Conservation (phyloP, 441 rosid species). For the Raphanus hybrid region DNA sequence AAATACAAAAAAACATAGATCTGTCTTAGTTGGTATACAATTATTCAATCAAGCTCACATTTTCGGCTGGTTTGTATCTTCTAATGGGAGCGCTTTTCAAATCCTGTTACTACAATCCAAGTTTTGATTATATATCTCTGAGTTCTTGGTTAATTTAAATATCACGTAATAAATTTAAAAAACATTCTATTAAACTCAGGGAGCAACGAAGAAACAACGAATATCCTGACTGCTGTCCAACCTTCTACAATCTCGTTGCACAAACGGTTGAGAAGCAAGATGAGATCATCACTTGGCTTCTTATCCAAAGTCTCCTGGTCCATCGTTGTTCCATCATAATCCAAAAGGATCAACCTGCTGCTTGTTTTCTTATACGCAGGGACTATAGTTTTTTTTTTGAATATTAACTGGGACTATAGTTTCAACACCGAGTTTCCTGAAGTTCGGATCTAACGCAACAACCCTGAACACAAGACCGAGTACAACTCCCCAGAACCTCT, state of each 20-base stretch:
- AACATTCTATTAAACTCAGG: no score
- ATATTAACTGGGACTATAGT: slow-evolving; percentile 34
- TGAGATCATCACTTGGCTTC: slow-evolving; percentile 56
- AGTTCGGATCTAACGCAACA: slow-evolving; percentile 75
- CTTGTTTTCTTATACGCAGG: slow-evolving; percentile 59
- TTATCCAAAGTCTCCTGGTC: slow-evolving; percentile 58
- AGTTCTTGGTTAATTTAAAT: no score
- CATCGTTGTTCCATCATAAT: slow-evolving; percentile 82
- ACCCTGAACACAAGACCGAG: slow-evolving; percentile 73
- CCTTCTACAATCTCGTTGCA: slow-evolving; percentile 28
- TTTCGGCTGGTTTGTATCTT: no score
- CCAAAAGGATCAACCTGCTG: slow-evolving; percentile 68
- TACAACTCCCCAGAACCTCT: slow-evolving; percentile 79
- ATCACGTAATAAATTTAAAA: no score
- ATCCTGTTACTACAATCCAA: no score
- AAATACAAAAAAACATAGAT: no score
- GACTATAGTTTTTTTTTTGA: slow-evolving; percentile 7
- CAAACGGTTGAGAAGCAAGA: slow-evolving; percentile 57
- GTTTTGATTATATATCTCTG: no score
- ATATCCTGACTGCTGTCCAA: no score
- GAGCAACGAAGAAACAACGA: no score
- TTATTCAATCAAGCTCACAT: no score
- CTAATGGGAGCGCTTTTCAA: no score
- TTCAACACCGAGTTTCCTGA: slow-evolving; percentile 65
- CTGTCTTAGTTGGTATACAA: no score